phyloP scores from a whole-genome alignment of 2,329 filamentous ascomycete species.

The Colletotrichum musae region DNA sequence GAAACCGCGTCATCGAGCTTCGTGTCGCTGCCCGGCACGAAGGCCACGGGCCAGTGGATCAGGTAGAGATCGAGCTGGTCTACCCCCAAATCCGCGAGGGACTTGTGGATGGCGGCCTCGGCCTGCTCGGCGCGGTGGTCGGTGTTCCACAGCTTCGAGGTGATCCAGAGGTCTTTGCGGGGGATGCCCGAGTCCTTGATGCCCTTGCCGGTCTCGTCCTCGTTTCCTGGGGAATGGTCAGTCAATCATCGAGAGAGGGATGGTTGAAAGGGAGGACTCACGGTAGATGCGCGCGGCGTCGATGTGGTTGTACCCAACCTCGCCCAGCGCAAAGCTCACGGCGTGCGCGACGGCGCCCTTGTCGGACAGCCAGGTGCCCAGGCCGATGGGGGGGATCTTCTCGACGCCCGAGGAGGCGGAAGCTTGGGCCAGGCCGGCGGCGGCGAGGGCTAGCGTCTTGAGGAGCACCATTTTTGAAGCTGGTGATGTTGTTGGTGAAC shows the following conservation, averaged over 20 bases:
- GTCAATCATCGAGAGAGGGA: background rate
- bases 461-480: constrained; percentile 18
- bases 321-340: constrained; percentile 65
- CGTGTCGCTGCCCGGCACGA: constrained; percentile 48
- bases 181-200: constrained; percentile 61
- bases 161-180: constrained; percentile 68
- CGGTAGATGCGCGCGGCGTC: constrained; percentile 69
- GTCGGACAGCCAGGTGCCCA: constrained; percentile 75
- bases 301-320: constrained; percentile 69
- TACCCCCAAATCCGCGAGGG: constrained; percentile 62
- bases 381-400: constrained; percentile 24
- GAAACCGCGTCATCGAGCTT: constrained; percentile 48
- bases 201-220: constrained; percentile 63
- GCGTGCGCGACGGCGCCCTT: constrained; percentile 71
- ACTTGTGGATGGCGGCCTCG: constrained; percentile 60
- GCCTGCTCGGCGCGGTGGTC: constrained; percentile 44
- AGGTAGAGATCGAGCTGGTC: constrained; percentile 69
- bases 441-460: constrained; percentile 6
- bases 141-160: constrained; percentile 79
- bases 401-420: constrained; percentile 14
- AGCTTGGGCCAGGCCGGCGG: constrained; percentile 28
- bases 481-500: background rate
- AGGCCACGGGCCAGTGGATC: constrained; percentile 58
- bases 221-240: constrained; percentile 60
- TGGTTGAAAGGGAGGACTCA: background rate